Evolutionary conservation across 2,329 filamentous ascomycete species (phyloP).

Genomic region (Parasarocladium wereldwijsianum): DNA sequence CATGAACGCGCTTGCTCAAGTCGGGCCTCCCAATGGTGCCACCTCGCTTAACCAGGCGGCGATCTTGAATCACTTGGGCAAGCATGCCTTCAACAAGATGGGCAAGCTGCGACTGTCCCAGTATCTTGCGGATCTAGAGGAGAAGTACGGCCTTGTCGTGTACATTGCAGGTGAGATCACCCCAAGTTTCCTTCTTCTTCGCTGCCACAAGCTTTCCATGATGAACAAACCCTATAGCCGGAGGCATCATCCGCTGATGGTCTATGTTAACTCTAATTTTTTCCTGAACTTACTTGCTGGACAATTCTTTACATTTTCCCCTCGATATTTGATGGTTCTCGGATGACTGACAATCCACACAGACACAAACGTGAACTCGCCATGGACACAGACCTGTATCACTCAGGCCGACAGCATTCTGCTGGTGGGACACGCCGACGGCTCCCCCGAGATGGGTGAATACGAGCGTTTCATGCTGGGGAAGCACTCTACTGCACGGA

Average conservation of each 20-base stretch:
- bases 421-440: constrained; percentile 79
- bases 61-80: constrained; percentile 85
- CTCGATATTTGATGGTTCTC: constrained; percentile 13
- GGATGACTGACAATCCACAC: constrained; percentile 5
- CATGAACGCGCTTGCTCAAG: constrained; percentile 75
- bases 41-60: constrained; percentile 86
- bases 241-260: constrained; percentile 41
- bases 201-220: constrained; percentile 18
- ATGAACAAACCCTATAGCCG: constrained; percentile 36
- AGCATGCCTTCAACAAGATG: constrained; percentile 95
- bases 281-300: constrained; percentile 34
- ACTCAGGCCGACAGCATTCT: constrained; percentile 93
- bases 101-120: constrained; percentile 91
- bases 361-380: constrained; percentile 94
- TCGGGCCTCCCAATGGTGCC: constrained; percentile 78
- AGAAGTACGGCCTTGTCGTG: constrained; percentile 89
- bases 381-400: constrained; percentile 97
- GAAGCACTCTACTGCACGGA: constrained; percentile 92
- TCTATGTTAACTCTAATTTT: constrained; percentile 51
- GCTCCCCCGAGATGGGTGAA: constrained; percentile 80
- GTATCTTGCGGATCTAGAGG: constrained; percentile 90
- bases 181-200: not conserved
- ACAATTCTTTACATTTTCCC: not conserved
- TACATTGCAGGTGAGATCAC: constrained; percentile 63
- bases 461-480: constrained; percentile 93